Evolutionary conservation across 2,329 filamentous ascomycete genomes (phyloP).

Genomic region (Phoma sp.): DNA sequence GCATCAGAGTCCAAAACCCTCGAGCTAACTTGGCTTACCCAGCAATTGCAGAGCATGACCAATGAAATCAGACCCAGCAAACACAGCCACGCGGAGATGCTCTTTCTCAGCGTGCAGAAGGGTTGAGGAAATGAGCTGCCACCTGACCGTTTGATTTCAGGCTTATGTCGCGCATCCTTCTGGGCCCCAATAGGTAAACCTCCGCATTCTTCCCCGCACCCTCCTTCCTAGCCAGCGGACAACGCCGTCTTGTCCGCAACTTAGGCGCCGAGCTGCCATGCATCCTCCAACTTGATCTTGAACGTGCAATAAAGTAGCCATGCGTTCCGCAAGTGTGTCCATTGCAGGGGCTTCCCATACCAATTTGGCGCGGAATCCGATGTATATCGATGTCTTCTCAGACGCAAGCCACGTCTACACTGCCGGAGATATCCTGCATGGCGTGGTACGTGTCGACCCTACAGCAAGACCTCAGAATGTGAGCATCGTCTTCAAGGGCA

Average conservation of each 20-base stretch:
- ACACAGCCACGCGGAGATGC: conserved; percentile 2
- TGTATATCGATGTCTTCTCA: conserved; percentile 26
- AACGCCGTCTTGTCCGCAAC: conserved; percentile 1
- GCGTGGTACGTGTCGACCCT: conserved; percentile 29
- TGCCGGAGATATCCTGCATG: conserved; percentile 30
- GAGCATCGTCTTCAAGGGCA: conserved; percentile 25
- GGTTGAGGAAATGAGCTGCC: not conserved
- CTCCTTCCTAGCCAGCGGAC: not conserved
- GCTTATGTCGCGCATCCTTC: conserved; percentile 3
- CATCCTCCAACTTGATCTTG: not conserved
- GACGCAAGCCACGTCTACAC: conserved; percentile 25
- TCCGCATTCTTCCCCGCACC: conserved; percentile 13
- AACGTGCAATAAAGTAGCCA: conserved; percentile 1
- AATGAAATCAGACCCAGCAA: conserved; percentile 4
- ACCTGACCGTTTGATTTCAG: conserved; percentile 6
- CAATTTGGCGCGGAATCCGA: conserved; percentile 23
- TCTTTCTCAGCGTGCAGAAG: not conserved
- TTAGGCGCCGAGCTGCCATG: conserved; percentile 2
- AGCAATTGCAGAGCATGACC: not conserved
- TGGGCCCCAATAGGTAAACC: conserved; percentile 1
- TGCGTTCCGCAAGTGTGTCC: conserved; percentile 12
- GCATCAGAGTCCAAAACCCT: not conserved
- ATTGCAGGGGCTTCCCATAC: conserved; percentile 15
- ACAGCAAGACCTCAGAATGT: conserved; percentile 28
- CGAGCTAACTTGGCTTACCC: not conserved